Conservation (phyloP, 805 yeast species). For the Teunomyces atbi region DNA sequence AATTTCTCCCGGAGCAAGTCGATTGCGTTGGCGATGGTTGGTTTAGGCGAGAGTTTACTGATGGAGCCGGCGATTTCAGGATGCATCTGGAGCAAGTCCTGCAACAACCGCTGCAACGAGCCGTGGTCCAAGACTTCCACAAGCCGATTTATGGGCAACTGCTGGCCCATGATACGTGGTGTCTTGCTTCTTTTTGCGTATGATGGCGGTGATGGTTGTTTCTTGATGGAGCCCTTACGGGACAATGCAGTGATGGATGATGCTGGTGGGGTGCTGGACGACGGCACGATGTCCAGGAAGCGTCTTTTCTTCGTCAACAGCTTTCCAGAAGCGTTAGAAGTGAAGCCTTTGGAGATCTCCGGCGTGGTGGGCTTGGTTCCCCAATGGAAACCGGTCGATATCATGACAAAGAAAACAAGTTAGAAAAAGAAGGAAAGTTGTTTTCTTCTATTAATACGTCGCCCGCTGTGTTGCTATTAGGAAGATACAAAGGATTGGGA, state of each 20-base stretch:
- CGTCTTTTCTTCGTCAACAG: slow-evolving; percentile 14
- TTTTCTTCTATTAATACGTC: no score
- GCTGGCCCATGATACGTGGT: slow-evolving; percentile 52
- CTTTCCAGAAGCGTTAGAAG: slow-evolving; percentile 3
- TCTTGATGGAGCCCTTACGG: slow-evolving; percentile 1
- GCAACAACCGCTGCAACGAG: slow-evolving; percentile 52
- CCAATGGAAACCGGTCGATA: slow-evolving; percentile 34
- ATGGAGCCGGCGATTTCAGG: slow-evolving; percentile 62
- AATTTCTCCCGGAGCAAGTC: slow-evolving; percentile 48
- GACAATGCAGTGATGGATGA: not conserved
- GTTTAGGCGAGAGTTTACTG: slow-evolving; percentile 52
- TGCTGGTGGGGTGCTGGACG: slow-evolving; percentile 1
- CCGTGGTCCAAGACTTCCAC: slow-evolving; percentile 66
- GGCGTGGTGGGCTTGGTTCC: slow-evolving; percentile 8
- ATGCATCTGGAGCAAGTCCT: slow-evolving; percentile 52
- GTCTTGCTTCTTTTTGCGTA: slow-evolving; percentile 33
- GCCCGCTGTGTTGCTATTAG: no score
- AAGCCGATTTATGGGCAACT: slow-evolving; percentile 60
- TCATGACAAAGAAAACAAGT: slow-evolving; percentile 9
- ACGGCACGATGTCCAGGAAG: slow-evolving; percentile 12
- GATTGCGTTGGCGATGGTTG: slow-evolving; percentile 53
- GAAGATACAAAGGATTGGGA: no score
- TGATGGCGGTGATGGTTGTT: slow-evolving; percentile 3
- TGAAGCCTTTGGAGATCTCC: not conserved
- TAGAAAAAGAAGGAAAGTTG: not conserved